Evolutionary conservation across 2,329 filamentous ascomycete genomes (phyloP).

Genomic region (Huntiella moniliformis): DNA sequence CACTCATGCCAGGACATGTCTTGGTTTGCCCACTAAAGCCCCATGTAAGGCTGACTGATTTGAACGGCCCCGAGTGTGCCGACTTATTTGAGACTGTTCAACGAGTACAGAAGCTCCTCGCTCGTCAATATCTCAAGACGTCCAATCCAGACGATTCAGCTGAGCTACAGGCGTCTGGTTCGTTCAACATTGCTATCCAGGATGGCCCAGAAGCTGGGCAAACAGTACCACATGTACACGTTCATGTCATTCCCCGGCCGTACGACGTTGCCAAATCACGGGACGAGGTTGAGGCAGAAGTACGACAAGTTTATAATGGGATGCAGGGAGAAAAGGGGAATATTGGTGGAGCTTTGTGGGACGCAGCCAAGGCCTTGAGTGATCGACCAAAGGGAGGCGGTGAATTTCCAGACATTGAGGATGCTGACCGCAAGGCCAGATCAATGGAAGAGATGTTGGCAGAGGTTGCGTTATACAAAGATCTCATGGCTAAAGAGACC

Average conservation of each 20-base stretch:
- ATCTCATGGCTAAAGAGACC: constrained; percentile 20
- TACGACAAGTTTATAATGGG: constrained; percentile 61
- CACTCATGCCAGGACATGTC: constrained; percentile 80
- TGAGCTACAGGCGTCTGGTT: constrained; percentile 34
- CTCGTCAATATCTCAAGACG: constrained; percentile 30
- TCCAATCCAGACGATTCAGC: constrained; percentile 18
- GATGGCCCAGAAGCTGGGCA: constrained; percentile 82
- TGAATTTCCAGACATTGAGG: constrained; percentile 51
- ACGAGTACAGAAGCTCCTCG: constrained; percentile 59
- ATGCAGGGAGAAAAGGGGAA: constrained; percentile 77
- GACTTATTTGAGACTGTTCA: constrained; percentile 84
- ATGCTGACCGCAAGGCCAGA: constrained; percentile 48
- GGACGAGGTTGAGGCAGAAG: constrained; percentile 24
- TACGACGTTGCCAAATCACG: constrained; percentile 27
- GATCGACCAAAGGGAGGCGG: constrained; percentile 31
- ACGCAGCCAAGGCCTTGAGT: constrained; percentile 19
- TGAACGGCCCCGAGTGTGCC: constrained; percentile 48
- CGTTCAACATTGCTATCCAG: constrained; percentile 89
- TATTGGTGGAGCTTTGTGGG: constrained; percentile 51
- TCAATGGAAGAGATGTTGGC: constrained; percentile 56
- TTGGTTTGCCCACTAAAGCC: constrained; percentile 58
- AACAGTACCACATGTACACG: constrained; percentile 84
- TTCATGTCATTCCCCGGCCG: constrained; percentile 67
- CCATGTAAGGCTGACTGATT: constrained; percentile 57
- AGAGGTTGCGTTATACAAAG: constrained; percentile 52